These are phyloP conservation scores for Clavulina sp. DNA, from an alignment of 768 basidiomycete species.

Conservation along the genomic window DNA sequence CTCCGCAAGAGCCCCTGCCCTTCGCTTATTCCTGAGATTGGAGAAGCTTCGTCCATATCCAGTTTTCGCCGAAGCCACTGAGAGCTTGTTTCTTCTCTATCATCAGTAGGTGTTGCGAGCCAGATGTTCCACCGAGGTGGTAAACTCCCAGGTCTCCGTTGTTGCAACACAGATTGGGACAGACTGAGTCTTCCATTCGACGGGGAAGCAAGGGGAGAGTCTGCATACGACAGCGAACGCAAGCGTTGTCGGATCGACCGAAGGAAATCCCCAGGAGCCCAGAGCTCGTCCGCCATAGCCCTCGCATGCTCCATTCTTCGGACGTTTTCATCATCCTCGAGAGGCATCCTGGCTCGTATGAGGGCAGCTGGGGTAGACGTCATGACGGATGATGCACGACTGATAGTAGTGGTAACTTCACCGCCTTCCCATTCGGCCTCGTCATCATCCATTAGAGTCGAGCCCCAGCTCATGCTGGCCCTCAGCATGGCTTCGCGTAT, in stretches of 20 bases:
- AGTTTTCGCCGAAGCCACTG: conserved; percentile 1
- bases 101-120: not conserved
- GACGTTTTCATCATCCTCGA: not conserved
- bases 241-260: not conserved
- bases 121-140: not conserved
- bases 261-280: not conserved
- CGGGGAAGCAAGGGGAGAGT: not conserved
- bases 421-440: too few species aligned
- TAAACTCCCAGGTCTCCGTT: not conserved
- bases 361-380: too few species aligned
- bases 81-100: not conserved
- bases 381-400: too few species aligned
- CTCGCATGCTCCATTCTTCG: not conserved
- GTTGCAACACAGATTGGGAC: not conserved
- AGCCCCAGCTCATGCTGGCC: too few species aligned
- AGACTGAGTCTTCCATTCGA: not conserved
- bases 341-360: not conserved
- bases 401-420: too few species aligned
- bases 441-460: too few species aligned
- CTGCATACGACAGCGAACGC: not conserved
- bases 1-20: too few species aligned
- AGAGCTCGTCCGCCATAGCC: not conserved
- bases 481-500: too few species aligned
- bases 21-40: too few species aligned
- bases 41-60: not conserved